phyloP scores from a whole-genome alignment of 208 protist genomes.

The Tetramitus jugosus region DNA sequence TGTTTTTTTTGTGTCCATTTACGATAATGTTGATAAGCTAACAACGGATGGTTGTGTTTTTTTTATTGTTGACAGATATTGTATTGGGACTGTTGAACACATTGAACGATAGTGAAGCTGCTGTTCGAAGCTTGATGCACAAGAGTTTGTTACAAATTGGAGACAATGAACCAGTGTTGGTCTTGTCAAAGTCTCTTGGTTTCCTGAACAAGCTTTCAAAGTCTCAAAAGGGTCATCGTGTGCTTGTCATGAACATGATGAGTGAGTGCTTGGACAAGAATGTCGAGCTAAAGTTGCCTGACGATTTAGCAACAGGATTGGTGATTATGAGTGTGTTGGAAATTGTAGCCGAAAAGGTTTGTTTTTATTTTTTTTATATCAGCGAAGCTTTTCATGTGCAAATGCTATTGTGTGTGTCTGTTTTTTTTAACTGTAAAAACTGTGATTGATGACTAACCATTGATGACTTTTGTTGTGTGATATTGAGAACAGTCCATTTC shows the following conservation, averaged over 20 bases:
- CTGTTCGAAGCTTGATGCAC: neutral
- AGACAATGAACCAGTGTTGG: neutral
- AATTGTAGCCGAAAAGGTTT: neutral
- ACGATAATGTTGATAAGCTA: neutral
- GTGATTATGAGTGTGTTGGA: neutral
- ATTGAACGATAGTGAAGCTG: neutral
- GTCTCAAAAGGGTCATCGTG: slow-evolving; percentile 4
- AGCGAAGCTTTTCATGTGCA: neutral
- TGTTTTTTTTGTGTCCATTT: neutral
- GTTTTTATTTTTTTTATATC: neutral
- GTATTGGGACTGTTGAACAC: neutral
- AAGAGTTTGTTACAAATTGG: neutral
- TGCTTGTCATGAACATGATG: slow-evolving; percentile 2
- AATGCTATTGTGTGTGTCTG: too few species aligned
- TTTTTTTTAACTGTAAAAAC: too few species aligned
- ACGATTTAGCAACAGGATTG: neutral
- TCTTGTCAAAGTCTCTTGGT: neutral
- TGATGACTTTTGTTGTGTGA: too few species aligned
- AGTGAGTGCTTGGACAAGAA: neutral
- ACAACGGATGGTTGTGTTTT: neutral
- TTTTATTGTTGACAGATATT: neutral
- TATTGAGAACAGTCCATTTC: too few species aligned
- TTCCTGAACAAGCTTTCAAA: slow-evolving; percentile 2
- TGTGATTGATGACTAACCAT: too few species aligned
- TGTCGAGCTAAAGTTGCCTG: neutral